Conservation (phyloP, 2,329 filamentous ascomycete genomes). For the Hypoxylon sp. region DNA sequence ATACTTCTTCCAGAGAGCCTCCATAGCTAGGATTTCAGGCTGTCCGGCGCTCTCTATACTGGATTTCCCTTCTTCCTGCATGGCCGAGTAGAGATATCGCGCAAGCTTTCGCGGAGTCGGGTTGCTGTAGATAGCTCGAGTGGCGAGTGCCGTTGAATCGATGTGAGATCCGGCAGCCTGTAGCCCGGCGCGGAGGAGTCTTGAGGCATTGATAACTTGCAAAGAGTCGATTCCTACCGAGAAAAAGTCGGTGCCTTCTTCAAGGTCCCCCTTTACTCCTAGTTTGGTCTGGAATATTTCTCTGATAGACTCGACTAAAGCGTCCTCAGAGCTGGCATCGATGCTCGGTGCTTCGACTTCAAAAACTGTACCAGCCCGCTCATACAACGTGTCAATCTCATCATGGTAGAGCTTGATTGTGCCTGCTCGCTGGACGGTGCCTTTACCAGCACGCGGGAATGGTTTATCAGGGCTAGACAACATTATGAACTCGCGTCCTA, state of each 20-base stretch:
- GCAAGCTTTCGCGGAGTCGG: conserved; percentile 54
- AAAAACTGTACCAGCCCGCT: conserved; percentile 35
- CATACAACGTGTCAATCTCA: conserved; percentile 59
- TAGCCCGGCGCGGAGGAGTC: conserved; percentile 53
- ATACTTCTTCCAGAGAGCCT: conserved; percentile 53
- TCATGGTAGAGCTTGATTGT: conserved; percentile 57
- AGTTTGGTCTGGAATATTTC: conserved; percentile 49
- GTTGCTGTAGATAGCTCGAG: conserved; percentile 56
- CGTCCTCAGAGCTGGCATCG: conserved; percentile 48
- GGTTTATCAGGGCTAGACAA: conserved; percentile 57
- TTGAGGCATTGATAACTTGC: conserved; percentile 54
- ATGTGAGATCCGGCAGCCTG: conserved; percentile 50
- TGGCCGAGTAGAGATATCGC: conserved; percentile 49
- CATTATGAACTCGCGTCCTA: conserved; percentile 55
- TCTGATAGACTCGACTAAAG: conserved; percentile 49
- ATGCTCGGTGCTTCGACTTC: conserved; percentile 43
- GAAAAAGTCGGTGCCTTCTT: conserved; percentile 55
- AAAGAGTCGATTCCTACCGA: conserved; percentile 56
- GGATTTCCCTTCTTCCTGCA: conserved; percentile 29
- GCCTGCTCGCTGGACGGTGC: conserved; percentile 57
- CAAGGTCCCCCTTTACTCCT: conserved; percentile 45
- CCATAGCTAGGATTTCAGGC: conserved; percentile 50
- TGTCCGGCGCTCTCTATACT: conserved; percentile 14
- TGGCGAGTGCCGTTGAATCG: conserved; percentile 52
- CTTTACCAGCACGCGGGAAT: conserved; percentile 59